Evolutionary conservation across 2,329 filamentous ascomycete genomes (phyloP).

Genomic region (Ramularia endophylla): DNA sequence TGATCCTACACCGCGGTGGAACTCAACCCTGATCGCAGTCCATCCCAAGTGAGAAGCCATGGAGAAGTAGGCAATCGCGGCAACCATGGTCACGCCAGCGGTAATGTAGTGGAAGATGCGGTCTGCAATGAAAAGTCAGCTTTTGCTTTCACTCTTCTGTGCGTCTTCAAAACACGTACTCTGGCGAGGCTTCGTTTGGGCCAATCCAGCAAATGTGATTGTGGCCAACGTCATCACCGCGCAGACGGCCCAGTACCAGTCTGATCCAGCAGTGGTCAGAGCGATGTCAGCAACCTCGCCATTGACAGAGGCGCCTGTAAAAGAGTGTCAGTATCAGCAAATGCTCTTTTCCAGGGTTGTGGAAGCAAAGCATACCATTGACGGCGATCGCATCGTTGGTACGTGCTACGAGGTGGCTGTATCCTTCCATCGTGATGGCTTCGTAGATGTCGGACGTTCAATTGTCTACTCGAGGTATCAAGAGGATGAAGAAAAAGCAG

Average conservation of each 20-base stretch:
- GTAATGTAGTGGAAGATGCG: conserved; percentile 62
- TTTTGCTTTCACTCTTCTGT: too few species aligned
- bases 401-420: background rate
- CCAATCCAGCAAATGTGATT: conserved; percentile 48
- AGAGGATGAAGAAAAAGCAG: too few species aligned
- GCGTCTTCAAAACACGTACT: too few species aligned
- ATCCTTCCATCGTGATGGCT: background rate
- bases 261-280: conserved; percentile 54
- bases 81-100: conserved; percentile 52
- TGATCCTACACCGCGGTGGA: conserved; percentile 37
- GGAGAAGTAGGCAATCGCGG: conserved; percentile 58
- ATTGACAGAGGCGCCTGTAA: conserved; percentile 39
- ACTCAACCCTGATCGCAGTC: conserved; percentile 58
- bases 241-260: conserved; percentile 59
- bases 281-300: conserved; percentile 45
- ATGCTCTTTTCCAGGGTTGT: too few species aligned
- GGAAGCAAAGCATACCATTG: conserved; percentile 34
- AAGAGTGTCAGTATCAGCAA: conserved; percentile 1
- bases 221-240: conserved; percentile 53
- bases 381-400: conserved; percentile 42
- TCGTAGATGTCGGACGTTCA: too few species aligned
- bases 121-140: conserved; percentile 25
- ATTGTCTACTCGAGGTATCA: too few species aligned
- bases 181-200: conserved; percentile 48
- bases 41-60: conserved; percentile 63